Conservation (phyloP, 495 filamentous ascomycete species). For the Tuber magnatum region DNA sequence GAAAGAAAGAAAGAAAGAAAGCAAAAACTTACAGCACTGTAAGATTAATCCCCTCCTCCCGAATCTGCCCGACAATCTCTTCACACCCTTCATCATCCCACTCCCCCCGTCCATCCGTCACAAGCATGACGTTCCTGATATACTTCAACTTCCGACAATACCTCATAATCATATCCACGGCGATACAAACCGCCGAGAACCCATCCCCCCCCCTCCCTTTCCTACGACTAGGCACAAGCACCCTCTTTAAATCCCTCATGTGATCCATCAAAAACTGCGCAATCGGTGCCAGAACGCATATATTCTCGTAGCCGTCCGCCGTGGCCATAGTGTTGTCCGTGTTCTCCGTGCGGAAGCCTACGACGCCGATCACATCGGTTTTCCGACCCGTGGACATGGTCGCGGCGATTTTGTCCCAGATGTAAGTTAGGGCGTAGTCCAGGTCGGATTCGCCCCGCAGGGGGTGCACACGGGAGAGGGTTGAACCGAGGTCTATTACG, state of each 20-base stretch:
- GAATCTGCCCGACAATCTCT: conserved; percentile 63
- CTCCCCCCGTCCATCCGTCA: conserved; percentile 68
- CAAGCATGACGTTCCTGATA: conserved; percentile 68
- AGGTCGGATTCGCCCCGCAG: conserved; percentile 76
- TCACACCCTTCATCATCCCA: conserved; percentile 63
- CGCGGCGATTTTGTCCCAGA: conserved; percentile 90
- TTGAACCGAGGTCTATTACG: conserved; percentile 74
- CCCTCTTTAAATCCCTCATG: conserved; percentile 55
- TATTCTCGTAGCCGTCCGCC: conserved; percentile 63
- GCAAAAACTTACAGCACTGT: conserved; percentile 60
- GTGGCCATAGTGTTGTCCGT: conserved; percentile 60
- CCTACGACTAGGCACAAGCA: conserved; percentile 54
- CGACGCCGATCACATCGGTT: conserved; percentile 67
- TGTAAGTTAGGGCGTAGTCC: conserved; percentile 82
- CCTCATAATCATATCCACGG: conserved; percentile 73
- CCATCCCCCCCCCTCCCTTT: conserved; percentile 67
- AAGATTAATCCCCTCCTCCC: conserved; percentile 67
- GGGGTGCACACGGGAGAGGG: conserved; percentile 68
- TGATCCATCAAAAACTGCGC: conserved; percentile 68
- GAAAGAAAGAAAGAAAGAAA: no score
- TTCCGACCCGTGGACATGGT: conserved; percentile 74
- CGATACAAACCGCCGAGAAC: conserved; percentile 80
- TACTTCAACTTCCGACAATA: conserved; percentile 88
- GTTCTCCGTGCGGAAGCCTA: conserved; percentile 74
- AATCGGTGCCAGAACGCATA: conserved; percentile 65